Base-by-base conservation (phyloP, 2,329 filamentous ascomycete species). In the Epichloe scottii region DNA sequence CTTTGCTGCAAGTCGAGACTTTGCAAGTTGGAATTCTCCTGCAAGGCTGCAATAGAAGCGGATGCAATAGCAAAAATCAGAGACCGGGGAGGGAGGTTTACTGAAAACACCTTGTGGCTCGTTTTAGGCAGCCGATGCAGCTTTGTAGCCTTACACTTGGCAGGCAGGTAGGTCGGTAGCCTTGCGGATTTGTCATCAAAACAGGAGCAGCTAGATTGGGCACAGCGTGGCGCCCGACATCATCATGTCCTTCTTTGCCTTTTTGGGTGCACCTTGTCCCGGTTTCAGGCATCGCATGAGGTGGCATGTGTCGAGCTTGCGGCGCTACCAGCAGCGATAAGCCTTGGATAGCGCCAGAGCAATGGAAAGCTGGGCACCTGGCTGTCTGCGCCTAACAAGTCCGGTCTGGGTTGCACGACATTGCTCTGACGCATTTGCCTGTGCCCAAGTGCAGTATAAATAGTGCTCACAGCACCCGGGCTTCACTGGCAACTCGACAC, bases 131-230 rank as follows among this genome's bases (percentile, higher is more conserved):
- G 26, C 49, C 21, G 44, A 34, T 19, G 15, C 35, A 41, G 8
- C 26, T 15, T 3, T 23, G 35, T n/a, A 30, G 15, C 35, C 21
- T 12, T 19, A 30, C 21, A 30, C n/a, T 17, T 37, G 3, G 12
- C n/a, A 23, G 15, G 33, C 17, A 33, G 38, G 38, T 8, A 35
- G 26, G 11, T 19, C 14, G 37, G 38, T 39, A 51, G 42, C 34
- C 41, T n/a, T 14, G 8, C 7, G 35, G 11, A 44, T 49, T 52
- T 46, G 51, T 50, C 51, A 50, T 42, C 47, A 51, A 42, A n/a
- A 17, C 33, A 43, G 40, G 33, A 40, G 42, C 26, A 45, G n/a
- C 15, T 34, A 30, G 26, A 21, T 52, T 43, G 38, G 51, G 51
- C 51, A 41, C 33, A 46, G 38, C 7, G 17, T 38, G 17, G 46